Conservation (phyloP, 2,329 filamentous ascomycete species). For the Colletotrichum sp. region DNA sequence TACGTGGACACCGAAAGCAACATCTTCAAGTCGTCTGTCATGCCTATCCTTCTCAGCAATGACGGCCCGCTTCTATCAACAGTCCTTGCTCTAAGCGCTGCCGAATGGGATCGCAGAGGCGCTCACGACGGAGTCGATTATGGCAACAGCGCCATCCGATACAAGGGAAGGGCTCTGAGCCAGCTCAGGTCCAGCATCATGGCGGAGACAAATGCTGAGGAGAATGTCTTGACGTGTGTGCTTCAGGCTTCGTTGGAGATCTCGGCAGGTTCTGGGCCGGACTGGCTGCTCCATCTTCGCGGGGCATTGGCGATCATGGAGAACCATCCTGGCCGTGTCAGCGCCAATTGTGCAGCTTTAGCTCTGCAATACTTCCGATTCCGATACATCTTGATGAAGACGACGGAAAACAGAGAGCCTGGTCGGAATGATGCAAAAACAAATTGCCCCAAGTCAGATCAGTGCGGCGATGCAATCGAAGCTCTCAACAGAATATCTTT, state of each 20-base stretch:
- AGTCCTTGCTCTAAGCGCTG: not conserved
- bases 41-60: not conserved
- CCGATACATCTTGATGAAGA: not conserved
- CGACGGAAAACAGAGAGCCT: not conserved
- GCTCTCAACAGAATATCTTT: not conserved
- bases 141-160: not conserved
- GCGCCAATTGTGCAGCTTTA: not conserved
- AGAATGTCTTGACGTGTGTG: not conserved
- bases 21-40: not conserved
- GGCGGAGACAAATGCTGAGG: not conserved
- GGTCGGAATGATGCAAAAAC: not conserved
- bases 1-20: not conserved
- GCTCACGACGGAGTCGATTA: not conserved
- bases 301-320: not conserved
- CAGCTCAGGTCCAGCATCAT: not conserved
- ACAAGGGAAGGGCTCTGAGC: not conserved
- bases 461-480: not conserved
- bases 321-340: not conserved
- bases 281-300: not conserved
- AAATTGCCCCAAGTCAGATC: too few relatives aligned
- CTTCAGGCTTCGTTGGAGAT: constrained; percentile 3
- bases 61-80: not conserved
- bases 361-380: constrained; percentile 1
- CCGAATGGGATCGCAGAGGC: not conserved
- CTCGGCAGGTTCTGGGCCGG: not conserved